Evolutionary conservation across 2,329 filamentous ascomycete species (phyloP), one percentile per base, ranked within the genome.

Genomic region (Mycosphaerella sp.): DNA sequence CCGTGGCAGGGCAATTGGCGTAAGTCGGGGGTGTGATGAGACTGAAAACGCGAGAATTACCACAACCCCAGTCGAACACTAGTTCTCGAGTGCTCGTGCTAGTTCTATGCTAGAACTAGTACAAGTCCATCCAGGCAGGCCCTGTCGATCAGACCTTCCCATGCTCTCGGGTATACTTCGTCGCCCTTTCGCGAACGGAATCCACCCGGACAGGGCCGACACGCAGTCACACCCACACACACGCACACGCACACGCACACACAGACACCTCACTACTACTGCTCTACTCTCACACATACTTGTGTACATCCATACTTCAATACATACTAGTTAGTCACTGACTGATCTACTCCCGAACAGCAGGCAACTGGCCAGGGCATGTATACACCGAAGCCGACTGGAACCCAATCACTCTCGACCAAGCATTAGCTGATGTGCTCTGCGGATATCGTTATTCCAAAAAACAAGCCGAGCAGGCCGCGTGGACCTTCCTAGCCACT

Each of bases 391-490:
- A 50, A 34, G 34, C 30, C 8, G 32, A 44, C 21, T 50, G 48
- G 48, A 50, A 50, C 16, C 48, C 48, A n/a, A 39, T 44, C 21
- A 50, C 41, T 7, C n/a, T 25, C 14, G 49, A 46, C n/a, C 30
- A 45, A 51, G 41, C 48, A 39, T 37, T 45, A 10, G 28, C 13
- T 30, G 16, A 44, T 14, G 17, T 41, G 8, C n/a, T 27, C 13
- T 32, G 37, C 37, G 41, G 41, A 30, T 50, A 50, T 35, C 25
- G 27, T 18, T 41, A n/a, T 18, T 44, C 40, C 16, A 50, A 50
- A 34, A 51, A 40, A 27, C 21, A 39, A 21, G 42, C 49, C 10
- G 49, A 46, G 16, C 16, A 45, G 35, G 49, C 42, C 25, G 49
- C 49, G 6, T 41, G 36, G 41, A 30, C 25, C 12, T 47, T 48